These are phyloP conservation scores for Mucor racemosus DNA, from an alignment of 371 early-diverging fungal genomes.

Conservation along the genomic window DNA sequence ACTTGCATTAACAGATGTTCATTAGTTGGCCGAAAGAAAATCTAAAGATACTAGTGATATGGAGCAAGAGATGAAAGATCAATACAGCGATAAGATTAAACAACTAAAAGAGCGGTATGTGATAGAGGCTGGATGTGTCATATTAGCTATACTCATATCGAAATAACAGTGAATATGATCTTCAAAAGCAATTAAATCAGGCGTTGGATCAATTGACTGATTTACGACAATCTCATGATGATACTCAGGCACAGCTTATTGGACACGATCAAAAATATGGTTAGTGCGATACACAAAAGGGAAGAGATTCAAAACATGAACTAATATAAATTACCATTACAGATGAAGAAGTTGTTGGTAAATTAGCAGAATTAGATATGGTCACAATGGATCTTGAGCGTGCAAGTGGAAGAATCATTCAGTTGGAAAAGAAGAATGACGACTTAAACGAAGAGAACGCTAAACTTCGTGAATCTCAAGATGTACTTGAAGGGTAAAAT, in stretches of 20 bases:
- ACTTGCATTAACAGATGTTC: neutral
- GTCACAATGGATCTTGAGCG: constrained; percentile 83
- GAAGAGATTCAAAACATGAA: neutral
- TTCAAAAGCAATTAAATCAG: constrained; percentile 83
- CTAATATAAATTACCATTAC: neutral
- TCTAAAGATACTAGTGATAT: constrained; percentile 55
- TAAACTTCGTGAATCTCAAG: constrained; percentile 32
- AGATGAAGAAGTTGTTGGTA: constrained; percentile 84
- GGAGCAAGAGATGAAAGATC: constrained; percentile 70
- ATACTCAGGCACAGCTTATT: constrained; percentile 77
- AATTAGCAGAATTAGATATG: constrained; percentile 89
- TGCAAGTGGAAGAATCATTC: constrained; percentile 73
- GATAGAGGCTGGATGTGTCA: too few species aligned
- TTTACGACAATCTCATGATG: constrained; percentile 74
- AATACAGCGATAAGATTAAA: constrained; percentile 76
- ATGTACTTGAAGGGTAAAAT: constrained; percentile 24
- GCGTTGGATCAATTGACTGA: constrained; percentile 77
- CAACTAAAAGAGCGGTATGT: constrained; percentile 80
- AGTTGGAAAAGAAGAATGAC: constrained; percentile 71
- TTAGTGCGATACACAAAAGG: constrained; percentile 11
- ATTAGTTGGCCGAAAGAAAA: constrained; percentile 64
- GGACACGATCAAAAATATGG: constrained; percentile 76
- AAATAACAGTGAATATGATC: constrained; percentile 70
- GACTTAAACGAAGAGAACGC: constrained; percentile 56
- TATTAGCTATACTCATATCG: neutral